Evolutionary conservation across 371 early-diverging fungal genomes (phyloP), one percentile per base, ranked within the genome.

Genomic region (Nosema muscidifuracis): DNA sequence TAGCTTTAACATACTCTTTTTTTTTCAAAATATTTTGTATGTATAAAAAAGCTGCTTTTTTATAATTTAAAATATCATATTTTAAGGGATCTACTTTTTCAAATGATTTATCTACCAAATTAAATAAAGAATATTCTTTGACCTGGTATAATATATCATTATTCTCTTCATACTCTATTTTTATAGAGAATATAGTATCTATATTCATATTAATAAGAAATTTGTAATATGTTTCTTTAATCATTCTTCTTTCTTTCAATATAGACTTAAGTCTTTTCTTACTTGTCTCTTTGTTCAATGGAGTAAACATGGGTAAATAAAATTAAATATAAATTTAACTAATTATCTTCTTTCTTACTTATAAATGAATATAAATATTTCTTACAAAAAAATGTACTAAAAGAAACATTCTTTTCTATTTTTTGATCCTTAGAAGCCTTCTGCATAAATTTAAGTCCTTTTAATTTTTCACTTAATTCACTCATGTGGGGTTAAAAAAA

Each of bases 401-500:
- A 68, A 20, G 69, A 68, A 13, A 51, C 33, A 22, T 68, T 58
- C 2, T 40, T 6, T 38, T 68, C 69, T 3, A 6, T 20, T 57
- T 43, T 56, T 2, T 40, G 38, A 20, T 68, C 53, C 18, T 57
- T 68, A 3, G 56, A 20, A 26, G 57, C 20, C 18, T 44, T 68
- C 58, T 68, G 69, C 69, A 68, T 68, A 44, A 68, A 68, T 58
- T 60, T 68, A 9, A 68, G 24, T 26, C 69, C 69, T 26, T 68
- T 68, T 22, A 68, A 18, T 31, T 68, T 68, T 31, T 68, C 69
- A 57, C 69, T 68, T 31, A 68, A 36, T 44, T 57, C 69, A 30
- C 28, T n/a, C 69, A 68, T 47, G 56, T 30, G 31, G 33, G 43
- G 69, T 22, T n/a, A 2, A 28, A 55, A 56, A 67, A 55, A 43